Evolutionary conservation across 345 rosid genomes (phyloP).

Genomic region (Eucalyptus curtisii): DNA sequence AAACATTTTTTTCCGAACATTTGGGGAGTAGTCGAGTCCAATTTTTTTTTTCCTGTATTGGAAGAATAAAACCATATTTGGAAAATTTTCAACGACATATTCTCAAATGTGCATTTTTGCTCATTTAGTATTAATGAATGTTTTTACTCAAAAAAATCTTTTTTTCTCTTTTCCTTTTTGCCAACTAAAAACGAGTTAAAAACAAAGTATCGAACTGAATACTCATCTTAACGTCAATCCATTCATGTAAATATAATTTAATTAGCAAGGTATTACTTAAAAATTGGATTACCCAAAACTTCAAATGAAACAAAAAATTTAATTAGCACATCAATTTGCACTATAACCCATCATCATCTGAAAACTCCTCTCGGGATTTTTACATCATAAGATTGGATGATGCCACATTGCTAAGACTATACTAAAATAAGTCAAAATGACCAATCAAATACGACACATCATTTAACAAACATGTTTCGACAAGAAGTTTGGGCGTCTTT

Average conservation of each 20-base stretch:
- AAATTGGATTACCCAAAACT: not conserved
- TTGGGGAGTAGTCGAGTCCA: not conserved
- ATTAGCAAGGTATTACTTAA: too few species aligned
- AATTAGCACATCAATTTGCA: not conserved
- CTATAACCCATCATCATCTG: not conserved
- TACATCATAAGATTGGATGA: not conserved
- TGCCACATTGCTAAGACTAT: not conserved
- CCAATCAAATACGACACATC: not conserved
- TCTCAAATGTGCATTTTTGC: not conserved
- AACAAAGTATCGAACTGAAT: not conserved
- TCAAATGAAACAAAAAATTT: not conserved
- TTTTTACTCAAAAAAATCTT: not conserved
- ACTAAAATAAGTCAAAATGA: not conserved
- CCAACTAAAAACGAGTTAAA: not conserved
- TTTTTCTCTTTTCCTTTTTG: not conserved
- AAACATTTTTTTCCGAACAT: not conserved
- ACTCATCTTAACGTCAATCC: not conserved
- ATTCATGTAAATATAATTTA: not conserved
- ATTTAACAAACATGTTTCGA: not conserved
- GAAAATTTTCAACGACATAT: not conserved
- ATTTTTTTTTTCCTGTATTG: not conserved
- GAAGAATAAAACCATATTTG: not conserved
- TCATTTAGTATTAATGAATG: not conserved
- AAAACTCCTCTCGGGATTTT: not conserved
- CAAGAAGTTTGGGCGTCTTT: not conserved